Conservation (phyloP, 75 land plant genomes). For the Picea glauca region DNA sequence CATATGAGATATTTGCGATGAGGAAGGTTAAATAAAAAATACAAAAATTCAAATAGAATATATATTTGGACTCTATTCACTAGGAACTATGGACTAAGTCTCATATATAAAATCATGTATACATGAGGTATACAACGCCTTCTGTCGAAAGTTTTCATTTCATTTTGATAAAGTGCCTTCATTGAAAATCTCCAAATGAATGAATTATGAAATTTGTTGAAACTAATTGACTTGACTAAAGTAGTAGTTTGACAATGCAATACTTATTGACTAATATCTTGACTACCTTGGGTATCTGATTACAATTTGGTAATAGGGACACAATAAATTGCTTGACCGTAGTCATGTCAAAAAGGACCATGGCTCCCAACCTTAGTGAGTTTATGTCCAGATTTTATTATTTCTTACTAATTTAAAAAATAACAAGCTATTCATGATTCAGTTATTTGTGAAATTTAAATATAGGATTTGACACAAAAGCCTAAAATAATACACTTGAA, state of each 20-base stretch:
- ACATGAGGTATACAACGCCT: too few relatives aligned
- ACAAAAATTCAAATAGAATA: too few relatives aligned
- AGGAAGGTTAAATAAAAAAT: too few relatives aligned
- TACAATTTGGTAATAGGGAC: not conserved
- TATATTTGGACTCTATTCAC: too few relatives aligned
- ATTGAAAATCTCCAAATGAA: too few relatives aligned
- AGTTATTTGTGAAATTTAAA: not conserved
- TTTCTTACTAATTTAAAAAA: not conserved
- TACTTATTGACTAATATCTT: not conserved
- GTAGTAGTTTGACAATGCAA: not conserved
- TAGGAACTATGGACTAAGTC: too few relatives aligned
- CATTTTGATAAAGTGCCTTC: not conserved
- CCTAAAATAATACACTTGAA: not conserved
- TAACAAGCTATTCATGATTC: not conserved
- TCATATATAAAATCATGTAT: too few relatives aligned
- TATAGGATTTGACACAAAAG: not conserved
- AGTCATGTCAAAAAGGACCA: too few relatives aligned
- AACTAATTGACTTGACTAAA: not conserved
- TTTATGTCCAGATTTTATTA: not conserved
- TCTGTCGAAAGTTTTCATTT: not conserved
- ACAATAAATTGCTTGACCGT: not conserved
- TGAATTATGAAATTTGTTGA: not conserved
- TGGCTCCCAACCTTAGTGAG: not conserved
- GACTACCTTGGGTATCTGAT: not conserved
- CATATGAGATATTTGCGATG: too few relatives aligned